These are phyloP conservation scores for Hypoxylon crocopeplum DNA, from an alignment of 495 filamentous ascomycete genomes.

Conservation along the genomic window DNA sequence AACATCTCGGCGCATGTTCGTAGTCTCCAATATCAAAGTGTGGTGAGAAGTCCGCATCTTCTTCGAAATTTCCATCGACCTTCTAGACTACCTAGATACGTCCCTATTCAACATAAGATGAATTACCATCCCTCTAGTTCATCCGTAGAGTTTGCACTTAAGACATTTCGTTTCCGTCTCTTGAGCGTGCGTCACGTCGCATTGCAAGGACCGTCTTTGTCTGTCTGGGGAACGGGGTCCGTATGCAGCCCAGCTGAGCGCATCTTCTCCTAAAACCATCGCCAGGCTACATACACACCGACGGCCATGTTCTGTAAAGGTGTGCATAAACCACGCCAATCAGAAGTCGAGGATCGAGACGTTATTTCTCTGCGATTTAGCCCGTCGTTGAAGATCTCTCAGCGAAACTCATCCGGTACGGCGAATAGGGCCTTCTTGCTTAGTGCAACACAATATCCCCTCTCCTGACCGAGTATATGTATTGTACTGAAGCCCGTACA, in stretches of 20 bases:
- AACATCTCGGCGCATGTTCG: constrained; percentile 15
- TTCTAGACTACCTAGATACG: background rate
- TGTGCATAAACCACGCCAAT: constrained; percentile 29
- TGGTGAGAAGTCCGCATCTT: constrained; percentile 12
- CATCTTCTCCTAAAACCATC: background rate
- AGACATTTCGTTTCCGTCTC: constrained; percentile 16
- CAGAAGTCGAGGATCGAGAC: constrained; percentile 17
- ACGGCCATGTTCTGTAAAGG: constrained; percentile 18
- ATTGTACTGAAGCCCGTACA: constrained; percentile 20
- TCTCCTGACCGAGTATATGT: constrained; percentile 33
- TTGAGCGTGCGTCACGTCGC: constrained; percentile 15
- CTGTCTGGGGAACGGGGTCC: background rate
- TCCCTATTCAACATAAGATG: too few species aligned
- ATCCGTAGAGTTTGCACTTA: too few species aligned
- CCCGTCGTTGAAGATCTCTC: constrained; percentile 32
- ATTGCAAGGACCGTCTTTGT: constrained; percentile 7
- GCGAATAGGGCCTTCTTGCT: constrained; percentile 34
- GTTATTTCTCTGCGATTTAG: constrained; percentile 28
- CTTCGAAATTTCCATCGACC: background rate
- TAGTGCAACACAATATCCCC: constrained; percentile 21
- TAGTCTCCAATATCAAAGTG: constrained; percentile 22
- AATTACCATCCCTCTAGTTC: too few species aligned
- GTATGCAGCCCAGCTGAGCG: constrained; percentile 8
- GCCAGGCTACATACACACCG: constrained; percentile 22
- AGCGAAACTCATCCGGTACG: constrained; percentile 19